These are phyloP conservation scores for Alternaria triticina DNA, from an alignment of 2,329 filamentous ascomycete genomes.

Conservation along the genomic window DNA sequence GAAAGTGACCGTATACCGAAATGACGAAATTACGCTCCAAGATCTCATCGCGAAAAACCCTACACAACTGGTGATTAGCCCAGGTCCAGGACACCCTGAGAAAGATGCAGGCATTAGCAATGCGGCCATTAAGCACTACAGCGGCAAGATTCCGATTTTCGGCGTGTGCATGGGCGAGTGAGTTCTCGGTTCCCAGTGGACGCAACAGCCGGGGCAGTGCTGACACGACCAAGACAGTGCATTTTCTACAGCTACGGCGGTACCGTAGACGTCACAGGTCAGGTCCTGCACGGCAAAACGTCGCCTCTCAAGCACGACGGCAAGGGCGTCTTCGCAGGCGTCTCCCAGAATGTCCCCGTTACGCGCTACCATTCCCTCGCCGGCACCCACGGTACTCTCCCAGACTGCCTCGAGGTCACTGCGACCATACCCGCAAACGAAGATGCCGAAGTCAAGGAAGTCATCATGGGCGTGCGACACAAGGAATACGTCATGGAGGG, in stretches of 20 bases:
- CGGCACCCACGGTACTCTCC: conserved; percentile 86
- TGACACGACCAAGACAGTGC: conserved; percentile 70
- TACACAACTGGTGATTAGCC: conserved; percentile 93
- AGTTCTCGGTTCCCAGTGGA: conserved; percentile 46
- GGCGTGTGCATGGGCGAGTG: conserved; percentile 99
- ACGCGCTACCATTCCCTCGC: conserved; percentile 97
- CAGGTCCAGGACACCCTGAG: conserved; percentile 89
- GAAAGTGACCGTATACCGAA: conserved; percentile 85
- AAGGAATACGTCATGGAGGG: conserved; percentile 91
- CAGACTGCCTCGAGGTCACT: conserved; percentile 83
- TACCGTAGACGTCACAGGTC: conserved; percentile 87
- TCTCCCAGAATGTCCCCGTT: conserved; percentile 81
- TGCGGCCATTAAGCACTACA: conserved; percentile 87
- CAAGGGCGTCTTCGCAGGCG: conserved; percentile 87
- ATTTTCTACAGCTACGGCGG: conserved; percentile 95
- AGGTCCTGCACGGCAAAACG: conserved; percentile 97
- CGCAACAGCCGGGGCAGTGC: background rate
- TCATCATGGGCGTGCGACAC: conserved; percentile 97
- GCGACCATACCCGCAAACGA: conserved; percentile 80
- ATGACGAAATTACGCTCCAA: conserved; percentile 87
- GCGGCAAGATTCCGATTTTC: conserved; percentile 91
- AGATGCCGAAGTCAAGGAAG: conserved; percentile 76
- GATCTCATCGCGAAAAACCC: conserved; percentile 83
- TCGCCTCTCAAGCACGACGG: conserved; percentile 87
- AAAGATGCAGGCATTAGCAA: conserved; percentile 94